Evolutionary conservation across 768 basidiomycete species (phyloP).

Genomic region (Hygrocybe coccinea): DNA sequence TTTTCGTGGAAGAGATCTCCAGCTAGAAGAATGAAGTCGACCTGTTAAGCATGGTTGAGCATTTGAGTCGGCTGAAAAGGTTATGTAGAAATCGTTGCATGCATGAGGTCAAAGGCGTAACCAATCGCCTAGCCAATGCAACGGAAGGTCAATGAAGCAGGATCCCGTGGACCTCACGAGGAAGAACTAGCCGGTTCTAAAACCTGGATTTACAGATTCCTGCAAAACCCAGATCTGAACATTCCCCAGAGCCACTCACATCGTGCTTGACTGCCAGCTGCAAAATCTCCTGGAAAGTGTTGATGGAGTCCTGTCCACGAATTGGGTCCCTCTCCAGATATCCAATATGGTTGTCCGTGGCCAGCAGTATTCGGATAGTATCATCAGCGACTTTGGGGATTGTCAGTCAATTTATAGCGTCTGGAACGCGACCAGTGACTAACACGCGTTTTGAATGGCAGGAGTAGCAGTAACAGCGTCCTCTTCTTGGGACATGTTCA

Average conservation of each 20-base stretch:
- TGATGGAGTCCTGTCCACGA: conserved; percentile 90
- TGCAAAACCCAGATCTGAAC: background rate
- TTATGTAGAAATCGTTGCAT: conserved; percentile 4
- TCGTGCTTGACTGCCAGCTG: conserved; percentile 86
- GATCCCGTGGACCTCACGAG: background rate
- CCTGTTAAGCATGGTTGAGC: conserved; percentile 42
- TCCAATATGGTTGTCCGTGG: conserved; percentile 95
- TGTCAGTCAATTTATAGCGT: conserved; percentile 3
- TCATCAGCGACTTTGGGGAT: conserved; percentile 49
- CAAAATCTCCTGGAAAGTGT: conserved; percentile 91
- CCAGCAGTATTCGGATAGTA: conserved; percentile 78
- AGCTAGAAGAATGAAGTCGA: conserved; percentile 91
- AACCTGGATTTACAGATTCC: too few species aligned
- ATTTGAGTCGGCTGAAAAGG: conserved; percentile 4
- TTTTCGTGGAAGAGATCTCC: conserved; percentile 99
- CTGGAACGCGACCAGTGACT: conserved; percentile 11
- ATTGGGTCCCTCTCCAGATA: conserved; percentile 93
- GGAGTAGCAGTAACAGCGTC: conserved; percentile 22
- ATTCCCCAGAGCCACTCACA: conserved; percentile 41
- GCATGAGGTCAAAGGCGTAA: background rate
- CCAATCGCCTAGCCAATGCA: background rate
- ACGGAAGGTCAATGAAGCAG: conserved; percentile 1
- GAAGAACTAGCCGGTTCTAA: too few species aligned
- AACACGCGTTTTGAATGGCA: conserved; percentile 32
- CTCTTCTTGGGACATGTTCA: too few species aligned